phyloP scores from a whole-genome alignment of 352 stramenopile genomes.

The Elongisporangium anandrum region DNA sequence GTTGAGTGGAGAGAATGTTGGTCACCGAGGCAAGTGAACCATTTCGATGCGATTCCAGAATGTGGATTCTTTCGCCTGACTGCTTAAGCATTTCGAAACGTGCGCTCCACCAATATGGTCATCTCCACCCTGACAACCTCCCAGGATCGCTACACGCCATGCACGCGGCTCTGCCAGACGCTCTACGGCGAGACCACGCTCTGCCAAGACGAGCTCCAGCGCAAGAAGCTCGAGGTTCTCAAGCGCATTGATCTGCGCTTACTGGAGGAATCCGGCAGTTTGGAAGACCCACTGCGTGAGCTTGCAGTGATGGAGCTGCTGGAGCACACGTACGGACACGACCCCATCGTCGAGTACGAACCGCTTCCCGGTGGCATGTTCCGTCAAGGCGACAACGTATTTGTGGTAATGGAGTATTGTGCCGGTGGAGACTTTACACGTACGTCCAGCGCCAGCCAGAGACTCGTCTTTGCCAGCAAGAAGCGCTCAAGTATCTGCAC shows the following conservation, averaged over 20 bases:
- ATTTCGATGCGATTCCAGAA: background rate
- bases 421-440: constrained; percentile 54
- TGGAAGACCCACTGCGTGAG: constrained; percentile 41
- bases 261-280: constrained; percentile 29
- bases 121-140: background rate
- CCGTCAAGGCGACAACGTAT: constrained; percentile 28
- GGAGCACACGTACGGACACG: constrained; percentile 22
- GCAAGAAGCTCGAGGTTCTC: constrained; percentile 43
- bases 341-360: constrained; percentile 37
- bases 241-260: constrained; percentile 41
- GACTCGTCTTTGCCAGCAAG: constrained; percentile 22
- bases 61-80: background rate
- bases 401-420: constrained; percentile 67
- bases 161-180: constrained; percentile 35
- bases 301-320: constrained; percentile 42
- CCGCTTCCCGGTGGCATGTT: constrained; percentile 28
- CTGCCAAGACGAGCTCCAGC: constrained; percentile 25
- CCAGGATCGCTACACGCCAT: constrained; percentile 20
- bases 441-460: constrained; percentile 29
- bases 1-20: too few species aligned
- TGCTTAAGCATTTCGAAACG: background rate
- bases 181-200: constrained; percentile 56
- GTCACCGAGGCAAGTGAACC: background rate
- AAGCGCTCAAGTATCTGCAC: constrained; percentile 28
- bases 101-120: background rate